Percentiles rank a stretch among this genome's conserved stretches.
These are phyloP conservation scores for Sporothrix curviconia DNA, from an alignment of 2,329 filamentous ascomycete genomes.

Conservation along the genomic window DNA sequence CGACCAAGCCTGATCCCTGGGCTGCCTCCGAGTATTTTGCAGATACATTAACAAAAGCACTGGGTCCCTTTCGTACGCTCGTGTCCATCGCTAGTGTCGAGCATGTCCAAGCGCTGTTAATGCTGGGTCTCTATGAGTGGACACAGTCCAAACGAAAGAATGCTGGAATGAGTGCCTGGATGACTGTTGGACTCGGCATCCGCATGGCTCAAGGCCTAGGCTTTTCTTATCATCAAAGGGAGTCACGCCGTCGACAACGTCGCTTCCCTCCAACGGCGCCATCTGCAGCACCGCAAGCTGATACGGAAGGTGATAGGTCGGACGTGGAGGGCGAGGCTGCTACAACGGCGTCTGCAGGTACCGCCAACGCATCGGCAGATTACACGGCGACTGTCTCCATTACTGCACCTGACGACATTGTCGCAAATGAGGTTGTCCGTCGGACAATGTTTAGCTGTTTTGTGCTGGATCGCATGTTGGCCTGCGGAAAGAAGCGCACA, in stretches of 20 bases:
- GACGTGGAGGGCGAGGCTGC: too few relatives aligned
- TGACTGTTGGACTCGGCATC: conserved; percentile 58
- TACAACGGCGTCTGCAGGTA: too few relatives aligned
- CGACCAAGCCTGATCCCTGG: conserved; percentile 41
- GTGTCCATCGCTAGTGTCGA: conserved; percentile 52
- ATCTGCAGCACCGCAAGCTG: not conserved
- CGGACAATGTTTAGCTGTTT: conserved; percentile 71
- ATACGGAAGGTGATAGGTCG: not conserved
- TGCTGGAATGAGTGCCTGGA: conserved; percentile 56
- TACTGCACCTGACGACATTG: conserved; percentile 28
- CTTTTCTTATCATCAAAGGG: conserved; percentile 54
- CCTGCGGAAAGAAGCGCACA: conserved; percentile 55
- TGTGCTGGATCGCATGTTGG: conserved; percentile 63
- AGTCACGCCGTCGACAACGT: conserved; percentile 20
- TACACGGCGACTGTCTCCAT: not conserved
- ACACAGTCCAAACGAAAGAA: conserved; percentile 47
- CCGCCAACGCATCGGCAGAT: not conserved
- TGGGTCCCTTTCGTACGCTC: conserved; percentile 40
- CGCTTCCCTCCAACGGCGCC: conserved; percentile 1
- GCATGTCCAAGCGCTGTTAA: conserved; percentile 59
- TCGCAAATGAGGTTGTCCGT: conserved; percentile 57
- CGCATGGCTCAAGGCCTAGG: conserved; percentile 57
- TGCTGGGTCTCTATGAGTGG: conserved; percentile 69
- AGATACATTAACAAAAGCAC: conserved; percentile 46
- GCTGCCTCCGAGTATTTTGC: conserved; percentile 60